These are phyloP conservation scores for Glaciozyma antarctica DNA, from an alignment of 768 basidiomycete species.

Conservation along the genomic window DNA sequence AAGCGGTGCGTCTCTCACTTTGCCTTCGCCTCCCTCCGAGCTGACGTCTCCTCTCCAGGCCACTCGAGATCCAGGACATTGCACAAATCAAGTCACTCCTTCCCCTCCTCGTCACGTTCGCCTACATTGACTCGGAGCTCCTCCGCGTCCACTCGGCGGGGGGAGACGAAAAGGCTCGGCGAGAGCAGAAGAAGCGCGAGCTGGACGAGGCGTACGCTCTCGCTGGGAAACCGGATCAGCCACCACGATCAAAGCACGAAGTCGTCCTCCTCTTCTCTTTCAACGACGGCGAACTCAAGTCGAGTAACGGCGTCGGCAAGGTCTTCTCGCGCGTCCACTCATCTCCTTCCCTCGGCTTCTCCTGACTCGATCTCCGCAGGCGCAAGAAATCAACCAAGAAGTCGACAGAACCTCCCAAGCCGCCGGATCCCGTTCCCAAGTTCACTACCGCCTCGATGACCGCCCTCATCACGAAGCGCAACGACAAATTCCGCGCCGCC, in stretches of 20 bases:
- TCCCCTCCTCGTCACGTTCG: conserved; percentile 69
- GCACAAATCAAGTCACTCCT: conserved; percentile 86
- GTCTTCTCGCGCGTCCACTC: conserved; percentile 12
- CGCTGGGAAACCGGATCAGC: conserved; percentile 26
- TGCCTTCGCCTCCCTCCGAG: not conserved
- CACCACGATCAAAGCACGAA: conserved; percentile 39
- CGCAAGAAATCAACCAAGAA: conserved; percentile 14
- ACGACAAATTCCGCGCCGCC: conserved; percentile 55
- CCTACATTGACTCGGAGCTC: conserved; percentile 61
- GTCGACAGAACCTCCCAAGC: not conserved
- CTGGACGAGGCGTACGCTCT: conserved; percentile 44
- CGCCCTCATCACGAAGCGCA: conserved; percentile 62
- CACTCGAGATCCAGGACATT: conserved; percentile 64
- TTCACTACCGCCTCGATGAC: conserved; percentile 44
- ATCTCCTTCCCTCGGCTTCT: not conserved
- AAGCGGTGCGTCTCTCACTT: conserved; percentile 50
- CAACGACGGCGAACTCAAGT: conserved; percentile 42
- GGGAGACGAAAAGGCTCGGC: conserved; percentile 16
- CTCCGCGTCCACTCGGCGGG: conserved; percentile 49
- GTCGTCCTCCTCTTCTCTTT: conserved; percentile 52
- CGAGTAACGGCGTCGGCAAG: conserved; percentile 33
- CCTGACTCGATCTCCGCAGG: not conserved
- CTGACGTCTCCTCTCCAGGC: conserved; percentile 44
- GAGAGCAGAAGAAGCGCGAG: conserved; percentile 34
- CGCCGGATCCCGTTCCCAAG: conserved; percentile 19